Conservation (phyloP, 2,329 filamentous ascomycete genomes). For the Fusarium clavum region DNA sequence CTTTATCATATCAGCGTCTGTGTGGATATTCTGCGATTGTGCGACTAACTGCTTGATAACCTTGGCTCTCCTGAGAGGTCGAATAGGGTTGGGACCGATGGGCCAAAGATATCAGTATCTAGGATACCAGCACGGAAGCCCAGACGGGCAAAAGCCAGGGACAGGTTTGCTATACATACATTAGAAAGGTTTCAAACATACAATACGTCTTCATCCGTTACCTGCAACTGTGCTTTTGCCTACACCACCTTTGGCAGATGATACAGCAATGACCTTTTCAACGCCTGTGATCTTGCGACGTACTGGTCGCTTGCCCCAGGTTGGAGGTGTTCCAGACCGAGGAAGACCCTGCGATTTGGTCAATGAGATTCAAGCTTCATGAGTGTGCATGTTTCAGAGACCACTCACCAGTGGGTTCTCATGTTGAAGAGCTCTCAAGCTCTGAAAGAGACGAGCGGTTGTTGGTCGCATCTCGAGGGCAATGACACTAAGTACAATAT, state of each 20-base stretch:
- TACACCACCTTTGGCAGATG: slow-evolving; percentile 97
- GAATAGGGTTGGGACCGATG: slow-evolving; percentile 91
- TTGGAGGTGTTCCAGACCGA: slow-evolving; percentile 70
- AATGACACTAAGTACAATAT: not conserved
- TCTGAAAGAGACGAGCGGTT: slow-evolving; percentile 52
- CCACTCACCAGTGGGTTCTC: slow-evolving; percentile 82
- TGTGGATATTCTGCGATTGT: not conserved
- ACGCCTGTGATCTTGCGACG: slow-evolving; percentile 86
- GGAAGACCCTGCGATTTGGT: slow-evolving; percentile 77
- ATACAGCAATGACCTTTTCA: slow-evolving; percentile 93
- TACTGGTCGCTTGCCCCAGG: slow-evolving; percentile 79
- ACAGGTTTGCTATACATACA: slow-evolving; percentile 76
- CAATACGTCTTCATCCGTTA: slow-evolving; percentile 48
- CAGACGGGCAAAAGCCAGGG: slow-evolving; percentile 84
- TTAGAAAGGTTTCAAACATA: not conserved
- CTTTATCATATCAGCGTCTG: slow-evolving; percentile 53
- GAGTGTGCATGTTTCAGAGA: not conserved
- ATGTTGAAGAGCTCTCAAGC: slow-evolving; percentile 62
- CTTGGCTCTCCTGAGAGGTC: slow-evolving; percentile 83
- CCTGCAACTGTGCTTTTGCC: slow-evolving; percentile 95
- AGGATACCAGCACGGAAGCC: slow-evolving; percentile 88
- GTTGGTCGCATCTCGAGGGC: slow-evolving; percentile 54
- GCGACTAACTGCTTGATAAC: slow-evolving; percentile 73
- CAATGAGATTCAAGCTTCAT: not conserved
- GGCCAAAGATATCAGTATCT: slow-evolving; percentile 96